Evolutionary conservation across 306 rosid genomes (phyloP).

Genomic region (Morella rubra): DNA sequence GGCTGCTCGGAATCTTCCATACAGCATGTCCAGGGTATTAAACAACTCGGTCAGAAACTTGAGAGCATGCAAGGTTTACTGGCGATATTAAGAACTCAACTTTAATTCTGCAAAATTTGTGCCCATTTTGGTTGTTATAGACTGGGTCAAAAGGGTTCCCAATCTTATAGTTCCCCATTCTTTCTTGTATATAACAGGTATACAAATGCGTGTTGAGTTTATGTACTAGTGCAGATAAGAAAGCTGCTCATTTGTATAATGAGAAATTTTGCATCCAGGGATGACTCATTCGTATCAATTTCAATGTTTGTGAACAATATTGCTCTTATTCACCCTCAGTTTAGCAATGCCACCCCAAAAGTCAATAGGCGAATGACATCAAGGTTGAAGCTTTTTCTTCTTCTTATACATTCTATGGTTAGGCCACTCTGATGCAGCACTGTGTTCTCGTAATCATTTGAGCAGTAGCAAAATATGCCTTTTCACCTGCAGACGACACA

Average conservation of each 20-base stretch:
- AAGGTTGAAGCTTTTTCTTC: neutral
- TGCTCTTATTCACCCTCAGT: neutral
- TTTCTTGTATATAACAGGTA: constrained; percentile 49
- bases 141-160: constrained; percentile 31
- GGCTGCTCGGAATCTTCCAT: constrained; percentile 48
- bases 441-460: too few species aligned
- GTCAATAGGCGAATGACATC: neutral
- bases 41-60: constrained; percentile 64
- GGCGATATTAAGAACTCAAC: constrained; percentile 58
- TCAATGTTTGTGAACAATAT: neutral
- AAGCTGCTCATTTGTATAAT: constrained; percentile 21
- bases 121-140: constrained; percentile 34
- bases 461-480: too few species aligned
- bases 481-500: too few species aligned
- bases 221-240: constrained; percentile 31
- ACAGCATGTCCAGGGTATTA: constrained; percentile 47
- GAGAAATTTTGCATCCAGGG: constrained; percentile 47
- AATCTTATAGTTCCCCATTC: constrained; percentile 38
- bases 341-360: neutral
- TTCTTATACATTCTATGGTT: too few species aligned
- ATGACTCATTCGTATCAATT: neutral
- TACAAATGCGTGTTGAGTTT: constrained; percentile 28
- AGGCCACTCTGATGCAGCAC: too few species aligned
- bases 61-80: constrained; percentile 65
- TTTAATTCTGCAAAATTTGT: constrained; percentile 23